phyloP scores from a whole-genome alignment of 768 basidiomycete genomes.

The Psilocybe subaeruginosa region DNA sequence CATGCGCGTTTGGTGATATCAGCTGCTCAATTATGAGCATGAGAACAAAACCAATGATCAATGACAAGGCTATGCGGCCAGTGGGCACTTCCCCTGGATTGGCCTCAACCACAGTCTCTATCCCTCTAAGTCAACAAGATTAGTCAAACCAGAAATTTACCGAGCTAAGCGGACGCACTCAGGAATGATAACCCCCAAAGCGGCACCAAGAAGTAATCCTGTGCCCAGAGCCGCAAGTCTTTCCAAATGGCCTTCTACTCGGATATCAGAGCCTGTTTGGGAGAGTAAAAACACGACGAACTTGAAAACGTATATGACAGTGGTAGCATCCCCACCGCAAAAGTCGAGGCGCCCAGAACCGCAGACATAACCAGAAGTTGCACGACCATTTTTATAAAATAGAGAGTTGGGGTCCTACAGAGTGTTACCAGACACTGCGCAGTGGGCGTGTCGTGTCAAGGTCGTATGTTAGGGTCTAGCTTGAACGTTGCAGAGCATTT shows the following conservation, averaged over 20 bases:
- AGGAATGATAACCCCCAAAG: slow-evolving; percentile 89
- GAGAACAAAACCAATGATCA: slow-evolving; percentile 62
- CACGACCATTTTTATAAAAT: slow-evolving; percentile 31
- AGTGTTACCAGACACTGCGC: not conserved
- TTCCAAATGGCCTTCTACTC: slow-evolving; percentile 40
- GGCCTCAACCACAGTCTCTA: slow-evolving; percentile 58
- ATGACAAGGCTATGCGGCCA: slow-evolving; percentile 59
- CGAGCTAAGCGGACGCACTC: slow-evolving; percentile 62
- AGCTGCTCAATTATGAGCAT: slow-evolving; percentile 76
- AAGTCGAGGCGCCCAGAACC: slow-evolving; percentile 63
- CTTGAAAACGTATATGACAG: slow-evolving; percentile 74
- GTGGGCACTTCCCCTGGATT: slow-evolving; percentile 44
- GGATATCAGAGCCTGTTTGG: slow-evolving; percentile 7
- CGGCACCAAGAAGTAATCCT: slow-evolving; percentile 87
- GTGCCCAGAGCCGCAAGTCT: slow-evolving; percentile 65
- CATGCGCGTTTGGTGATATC: slow-evolving; percentile 44
- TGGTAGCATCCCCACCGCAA: slow-evolving; percentile 75
- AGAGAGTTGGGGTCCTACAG: not conserved
- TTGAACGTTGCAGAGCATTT: not conserved
- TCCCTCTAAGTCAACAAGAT: slow-evolving; percentile 52
- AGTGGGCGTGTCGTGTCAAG: not conserved
- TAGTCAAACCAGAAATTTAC: not conserved
- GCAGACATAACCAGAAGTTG: slow-evolving; percentile 59
- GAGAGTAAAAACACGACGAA: slow-evolving; percentile 35
- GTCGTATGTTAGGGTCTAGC: not conserved